Evolutionary conservation across 345 rosid species (phyloP).

Genomic region (Euphorbia pulcherrima): DNA sequence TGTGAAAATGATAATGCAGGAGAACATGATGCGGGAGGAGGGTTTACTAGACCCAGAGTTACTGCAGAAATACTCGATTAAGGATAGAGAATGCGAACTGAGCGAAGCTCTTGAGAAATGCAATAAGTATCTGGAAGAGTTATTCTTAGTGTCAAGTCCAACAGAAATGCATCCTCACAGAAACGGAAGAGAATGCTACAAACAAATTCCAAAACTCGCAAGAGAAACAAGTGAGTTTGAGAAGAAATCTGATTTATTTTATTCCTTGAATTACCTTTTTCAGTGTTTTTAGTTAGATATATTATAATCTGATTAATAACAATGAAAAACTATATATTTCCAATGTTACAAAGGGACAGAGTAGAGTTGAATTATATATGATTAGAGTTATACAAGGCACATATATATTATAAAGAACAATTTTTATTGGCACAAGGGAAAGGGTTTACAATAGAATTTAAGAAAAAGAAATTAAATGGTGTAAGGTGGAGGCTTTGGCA

Average conservation of each 20-base stretch:
- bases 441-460: not conserved
- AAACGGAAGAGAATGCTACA: too few species aligned
- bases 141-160: not conserved
- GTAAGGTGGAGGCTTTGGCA: slow-evolving; percentile 70
- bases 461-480: slow-evolving; percentile 16
- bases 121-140: not conserved
- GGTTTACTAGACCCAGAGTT: not conserved
- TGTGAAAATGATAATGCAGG: not conserved
- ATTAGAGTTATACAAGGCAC: not conserved
- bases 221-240: too few species aligned
- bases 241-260: too few species aligned
- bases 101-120: not conserved
- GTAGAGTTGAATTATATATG: not conserved
- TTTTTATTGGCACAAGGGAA: slow-evolving; percentile 3
- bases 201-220: too few species aligned
- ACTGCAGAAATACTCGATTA: not conserved
- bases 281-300: too few species aligned
- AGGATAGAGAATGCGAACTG: not conserved
- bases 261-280: too few species aligned
- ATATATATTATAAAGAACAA: not conserved
- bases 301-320: too few species aligned
- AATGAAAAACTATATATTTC: too few species aligned
- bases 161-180: not conserved
- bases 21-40: not conserved
- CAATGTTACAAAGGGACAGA: too few species aligned